phyloP scores from a whole-genome alignment of 768 basidiomycete species.

The Psilocybe cubensis region DNA sequence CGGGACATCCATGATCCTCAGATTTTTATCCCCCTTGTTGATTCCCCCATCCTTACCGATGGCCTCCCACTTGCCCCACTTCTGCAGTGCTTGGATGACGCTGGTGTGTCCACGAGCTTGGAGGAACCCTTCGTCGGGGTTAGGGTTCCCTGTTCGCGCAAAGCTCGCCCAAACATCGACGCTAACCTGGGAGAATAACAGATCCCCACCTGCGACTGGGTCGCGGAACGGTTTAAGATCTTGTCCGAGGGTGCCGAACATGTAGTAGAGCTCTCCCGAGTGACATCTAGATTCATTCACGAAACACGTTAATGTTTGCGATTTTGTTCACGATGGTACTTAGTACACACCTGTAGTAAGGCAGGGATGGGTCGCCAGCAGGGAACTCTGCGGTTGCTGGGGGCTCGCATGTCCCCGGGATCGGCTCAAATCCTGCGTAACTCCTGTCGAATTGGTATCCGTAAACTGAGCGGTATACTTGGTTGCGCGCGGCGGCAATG shows the following conservation, averaged over 20 bases:
- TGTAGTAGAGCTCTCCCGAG: constrained; percentile 34
- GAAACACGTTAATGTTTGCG: not conserved
- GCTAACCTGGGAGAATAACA: constrained; percentile 45
- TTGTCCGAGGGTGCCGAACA: constrained; percentile 41
- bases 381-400: constrained; percentile 44
- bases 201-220: constrained; percentile 33
- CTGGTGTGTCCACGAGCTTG: constrained; percentile 43
- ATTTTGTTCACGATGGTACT: not conserved
- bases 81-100: constrained; percentile 31
- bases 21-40: constrained; percentile 20
- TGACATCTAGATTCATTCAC: constrained; percentile 26
- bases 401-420: constrained; percentile 46
- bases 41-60: constrained; percentile 22
- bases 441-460: constrained; percentile 52
- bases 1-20: constrained; percentile 38
- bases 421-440: constrained; percentile 48
- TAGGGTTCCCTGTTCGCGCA: constrained; percentile 50
- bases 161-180: constrained; percentile 52
- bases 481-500: constrained; percentile 42
- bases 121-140: constrained; percentile 44
- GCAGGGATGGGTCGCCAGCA: constrained; percentile 46
- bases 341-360: constrained; percentile 43
- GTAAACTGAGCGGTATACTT: constrained; percentile 44
- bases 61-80: constrained; percentile 36
- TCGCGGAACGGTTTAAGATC: constrained; percentile 46